Evolutionary conservation across 441 rosid genomes (phyloP), one percentile per base, ranked within the genome.

Genomic region (Monsonia emarginata): DNA sequence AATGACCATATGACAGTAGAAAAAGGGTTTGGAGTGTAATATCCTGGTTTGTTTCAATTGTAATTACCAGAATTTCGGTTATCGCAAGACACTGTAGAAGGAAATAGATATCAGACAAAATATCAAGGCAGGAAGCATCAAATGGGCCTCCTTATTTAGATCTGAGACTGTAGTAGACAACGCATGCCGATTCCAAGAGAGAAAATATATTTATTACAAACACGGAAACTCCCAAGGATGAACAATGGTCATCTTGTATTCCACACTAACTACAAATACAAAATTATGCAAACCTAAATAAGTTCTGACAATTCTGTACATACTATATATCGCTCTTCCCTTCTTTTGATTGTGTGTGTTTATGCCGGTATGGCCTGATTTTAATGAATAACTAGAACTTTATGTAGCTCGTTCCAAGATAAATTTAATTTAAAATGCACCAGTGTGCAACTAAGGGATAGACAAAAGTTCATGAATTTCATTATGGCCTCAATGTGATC

Each of bases 401-500:
- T 3, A 25, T 50, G 25, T 50, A 18, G n/a, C 2, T 50, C 10
- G 7, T 26, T 18, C 19, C 19, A 5, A 18, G 14, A 50, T 8
- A 50, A 5, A 1, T 18, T 44, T 57, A 28, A 50, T 38, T 70
- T 64, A 44, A 21, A 64, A 31, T 54, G 6, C 27, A 38, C 16
- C 57, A 28, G 18, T 19, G 64, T 9, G 7, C 48, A 25, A 70
- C 48, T 32, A 64, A 48, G 38, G 25, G 11, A 65, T 65, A 19
- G 10, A 62, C 60, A 67, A 54, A 27, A 60, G 31, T 5, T 14
- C 24, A 30, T 27, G 10, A 44, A 42, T 10, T 28, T 14, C 66
- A 72, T 65, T 56, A 65, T 31, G 64, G n/a, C 60, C 32, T 68
- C 58, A 22, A 60, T 70, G 16, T 44, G 38, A 48, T 50, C 27